These are phyloP conservation scores for Alternaria postmessia DNA, from an alignment of 2,329 filamentous ascomycete species.

Conservation along the genomic window DNA sequence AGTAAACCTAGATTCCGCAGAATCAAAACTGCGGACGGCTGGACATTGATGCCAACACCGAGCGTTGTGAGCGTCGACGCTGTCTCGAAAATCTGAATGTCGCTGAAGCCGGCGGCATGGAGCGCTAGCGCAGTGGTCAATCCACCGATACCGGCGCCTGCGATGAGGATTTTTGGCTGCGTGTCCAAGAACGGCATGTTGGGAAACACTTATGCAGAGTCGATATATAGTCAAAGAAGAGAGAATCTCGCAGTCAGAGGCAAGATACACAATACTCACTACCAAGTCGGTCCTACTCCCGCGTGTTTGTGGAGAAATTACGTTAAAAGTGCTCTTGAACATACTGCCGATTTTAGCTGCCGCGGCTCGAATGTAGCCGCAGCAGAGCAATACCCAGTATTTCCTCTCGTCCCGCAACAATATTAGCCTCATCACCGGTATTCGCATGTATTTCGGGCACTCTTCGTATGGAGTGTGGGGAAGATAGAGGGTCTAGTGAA, in stretches of 20 bases:
- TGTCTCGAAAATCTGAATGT: slow-evolving; percentile 56
- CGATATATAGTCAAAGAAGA: neutral
- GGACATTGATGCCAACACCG: slow-evolving; percentile 59
- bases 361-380: slow-evolving; percentile 3
- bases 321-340: neutral
- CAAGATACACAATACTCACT: neutral
- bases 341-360: slow-evolving; percentile 16
- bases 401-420: neutral
- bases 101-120: slow-evolving; percentile 70
- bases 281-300: neutral
- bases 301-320: neutral
- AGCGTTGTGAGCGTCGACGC: slow-evolving; percentile 53
- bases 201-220: neutral
- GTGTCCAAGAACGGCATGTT: slow-evolving; percentile 28
- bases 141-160: slow-evolving; percentile 74
- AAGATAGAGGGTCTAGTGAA: neutral
- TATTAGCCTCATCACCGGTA: neutral
- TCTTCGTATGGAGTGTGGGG: slow-evolving; percentile 6
- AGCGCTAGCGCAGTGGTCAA: slow-evolving; percentile 74
- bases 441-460: neutral
- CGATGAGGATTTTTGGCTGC: slow-evolving; percentile 40
- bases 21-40: slow-evolving; percentile 57
- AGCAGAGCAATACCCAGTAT: neutral
- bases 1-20: slow-evolving; percentile 56
- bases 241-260: neutral